Evolutionary conservation across 2,329 filamentous ascomycete genomes (phyloP).

Genomic region (Scytalidium sp.): DNA sequence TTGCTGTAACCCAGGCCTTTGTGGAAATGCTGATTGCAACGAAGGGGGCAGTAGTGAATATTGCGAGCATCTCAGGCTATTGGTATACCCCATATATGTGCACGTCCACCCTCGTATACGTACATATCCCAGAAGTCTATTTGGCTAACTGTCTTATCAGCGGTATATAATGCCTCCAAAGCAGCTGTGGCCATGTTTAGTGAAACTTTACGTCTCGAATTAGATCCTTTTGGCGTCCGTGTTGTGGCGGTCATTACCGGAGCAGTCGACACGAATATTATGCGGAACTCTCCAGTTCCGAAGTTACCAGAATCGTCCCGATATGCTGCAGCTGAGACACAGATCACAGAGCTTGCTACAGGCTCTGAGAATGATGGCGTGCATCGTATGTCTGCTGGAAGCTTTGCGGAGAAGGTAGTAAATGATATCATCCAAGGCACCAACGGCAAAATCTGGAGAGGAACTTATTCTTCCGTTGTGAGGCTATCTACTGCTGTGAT

Average conservation of each 20-base stretch:
- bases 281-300: background rate
- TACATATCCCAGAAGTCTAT: slow-evolving; percentile 21
- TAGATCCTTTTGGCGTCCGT: slow-evolving; percentile 22
- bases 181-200: slow-evolving; percentile 15
- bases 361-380: too few species aligned
- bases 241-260: slow-evolving; percentile 11
- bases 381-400: too few species aligned
- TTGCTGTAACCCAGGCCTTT: slow-evolving; percentile 27
- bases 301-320: background rate
- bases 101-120: background rate
- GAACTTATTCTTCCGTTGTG: too few species aligned
- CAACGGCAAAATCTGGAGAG: too few species aligned
- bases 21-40: slow-evolving; percentile 28
- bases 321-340: too few species aligned
- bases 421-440: too few species aligned
- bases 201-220: slow-evolving; percentile 22
- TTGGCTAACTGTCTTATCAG: slow-evolving; percentile 43
- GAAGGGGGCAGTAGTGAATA: slow-evolving; percentile 26
- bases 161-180: slow-evolving; percentile 14
- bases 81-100: slow-evolving; percentile 5
- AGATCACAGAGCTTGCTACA: too few species aligned
- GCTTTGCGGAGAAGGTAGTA: too few species aligned
- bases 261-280: slow-evolving; percentile 10
- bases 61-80: slow-evolving; percentile 10
- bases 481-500: too few species aligned